These are phyloP conservation scores for Dianthus caryophyllus DNA, from an alignment of 148 eudicot species.

Conservation along the genomic window DNA sequence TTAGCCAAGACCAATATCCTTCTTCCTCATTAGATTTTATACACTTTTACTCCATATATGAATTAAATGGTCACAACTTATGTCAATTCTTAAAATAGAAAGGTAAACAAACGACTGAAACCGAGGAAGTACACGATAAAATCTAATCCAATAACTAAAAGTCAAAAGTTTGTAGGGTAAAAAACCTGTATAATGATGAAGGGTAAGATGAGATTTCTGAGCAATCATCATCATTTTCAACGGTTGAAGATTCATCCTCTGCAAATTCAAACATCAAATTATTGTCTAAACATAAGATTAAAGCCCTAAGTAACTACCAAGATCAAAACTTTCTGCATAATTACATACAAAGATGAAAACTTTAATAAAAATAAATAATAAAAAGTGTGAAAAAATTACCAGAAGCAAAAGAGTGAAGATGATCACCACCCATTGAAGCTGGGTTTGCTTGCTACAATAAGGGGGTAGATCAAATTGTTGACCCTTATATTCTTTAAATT, in stretches of 20 bases:
- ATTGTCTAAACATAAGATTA: not conserved
- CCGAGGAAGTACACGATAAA: conserved; percentile 1
- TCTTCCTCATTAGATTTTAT: too few species aligned
- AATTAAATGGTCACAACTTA: too few species aligned
- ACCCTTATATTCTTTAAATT: not conserved
- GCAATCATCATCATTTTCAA: conserved; percentile 30
- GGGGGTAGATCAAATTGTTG: not conserved
- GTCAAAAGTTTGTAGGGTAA: not conserved
- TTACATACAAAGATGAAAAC: not conserved
- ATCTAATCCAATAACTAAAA: not conserved
- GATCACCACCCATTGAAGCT: conserved; percentile 32
- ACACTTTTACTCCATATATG: too few species aligned
- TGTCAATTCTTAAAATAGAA: too few species aligned
- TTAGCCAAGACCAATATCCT: too few species aligned
- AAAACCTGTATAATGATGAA: conserved; percentile 30
- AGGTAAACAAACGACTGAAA: too few species aligned
- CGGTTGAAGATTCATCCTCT: conserved; percentile 37
- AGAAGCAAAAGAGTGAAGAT: conserved; percentile 24
- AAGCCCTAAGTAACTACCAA: conserved; percentile 1
- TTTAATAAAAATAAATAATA: not conserved
- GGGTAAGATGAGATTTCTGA: conserved; percentile 17
- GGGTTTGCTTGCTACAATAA: not conserved
- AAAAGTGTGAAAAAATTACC: conserved; percentile 10
- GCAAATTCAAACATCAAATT: conserved; percentile 4
- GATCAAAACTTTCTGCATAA: conserved; percentile 12